Evolutionary conservation across 192 early-diverging fungal species (phyloP).

Genomic region (Linnemannia elongata): DNA sequence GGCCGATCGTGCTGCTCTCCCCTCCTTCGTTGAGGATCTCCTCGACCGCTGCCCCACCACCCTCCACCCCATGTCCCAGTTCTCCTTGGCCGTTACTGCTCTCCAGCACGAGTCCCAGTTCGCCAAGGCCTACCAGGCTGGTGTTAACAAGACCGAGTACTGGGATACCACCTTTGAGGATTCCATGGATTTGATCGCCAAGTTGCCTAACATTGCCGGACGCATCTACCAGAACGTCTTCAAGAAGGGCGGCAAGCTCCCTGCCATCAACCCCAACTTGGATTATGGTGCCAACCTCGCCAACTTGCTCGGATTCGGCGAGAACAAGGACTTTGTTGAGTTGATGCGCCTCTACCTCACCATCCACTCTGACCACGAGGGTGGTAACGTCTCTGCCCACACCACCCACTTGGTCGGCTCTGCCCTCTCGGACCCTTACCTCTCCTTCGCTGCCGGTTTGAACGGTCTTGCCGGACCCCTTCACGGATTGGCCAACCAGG

Average conservation of each 20-base stretch:
- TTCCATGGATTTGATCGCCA: constrained; percentile 98
- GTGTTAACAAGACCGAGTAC: constrained; percentile 95
- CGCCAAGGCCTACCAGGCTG: constrained; percentile 95
- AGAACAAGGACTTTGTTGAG: constrained; percentile 93
- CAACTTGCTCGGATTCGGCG: constrained; percentile 90
- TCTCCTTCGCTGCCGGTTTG: constrained; percentile 95
- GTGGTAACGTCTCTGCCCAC: constrained; percentile 99
- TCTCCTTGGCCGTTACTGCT: constrained; percentile 96
- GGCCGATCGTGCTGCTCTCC: constrained; percentile 92
- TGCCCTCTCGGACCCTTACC: constrained; percentile 98
- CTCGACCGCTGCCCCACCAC: constrained; percentile 98
- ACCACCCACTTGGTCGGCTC: constrained; percentile 93
- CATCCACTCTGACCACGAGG: constrained; percentile 99
- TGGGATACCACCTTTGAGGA: constrained; percentile 98
- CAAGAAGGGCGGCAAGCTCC: constrained; percentile 92
- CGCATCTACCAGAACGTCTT: constrained; percentile 99
- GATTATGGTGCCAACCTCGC: constrained; percentile 98
- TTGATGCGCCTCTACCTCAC: constrained; percentile 99
- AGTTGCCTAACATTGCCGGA: constrained; percentile 95
- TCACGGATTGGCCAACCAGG: constrained; percentile 99
- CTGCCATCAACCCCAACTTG: constrained; percentile 85
- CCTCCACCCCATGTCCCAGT: constrained; percentile 99
- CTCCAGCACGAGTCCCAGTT: constrained; percentile 97
- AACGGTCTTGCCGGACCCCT: constrained; percentile 99
- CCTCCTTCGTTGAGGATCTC: constrained; percentile 93